Conservation (phyloP, 106 monocot genomes). For the Dioscorea zingiberensis region DNA sequence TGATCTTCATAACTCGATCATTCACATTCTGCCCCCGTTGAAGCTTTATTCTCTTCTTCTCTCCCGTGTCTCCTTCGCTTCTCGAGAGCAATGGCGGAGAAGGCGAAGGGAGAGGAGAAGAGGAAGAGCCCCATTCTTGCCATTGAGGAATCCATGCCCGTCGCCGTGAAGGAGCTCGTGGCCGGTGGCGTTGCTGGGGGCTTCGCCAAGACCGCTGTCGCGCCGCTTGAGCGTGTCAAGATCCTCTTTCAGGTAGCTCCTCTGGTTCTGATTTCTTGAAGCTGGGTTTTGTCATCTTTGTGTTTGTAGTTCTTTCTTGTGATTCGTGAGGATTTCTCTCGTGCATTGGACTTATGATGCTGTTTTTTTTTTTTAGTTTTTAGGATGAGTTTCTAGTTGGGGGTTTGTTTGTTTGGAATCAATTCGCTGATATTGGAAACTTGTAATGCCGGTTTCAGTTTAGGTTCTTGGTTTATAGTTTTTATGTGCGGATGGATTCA, state of each 20-base stretch:
- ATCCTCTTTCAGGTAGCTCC: constrained; percentile 72
- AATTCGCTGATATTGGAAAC: no score
- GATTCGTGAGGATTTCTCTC: no score
- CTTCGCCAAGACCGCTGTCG: constrained; percentile 87
- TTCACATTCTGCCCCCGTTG: not conserved
- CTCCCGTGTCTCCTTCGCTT: no score
- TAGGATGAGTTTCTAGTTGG: no score
- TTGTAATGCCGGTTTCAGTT: no score
- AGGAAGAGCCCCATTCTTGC: constrained; percentile 5
- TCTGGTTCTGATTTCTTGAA: not conserved
- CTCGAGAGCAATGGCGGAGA: not conserved
- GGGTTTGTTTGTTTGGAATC: no score
- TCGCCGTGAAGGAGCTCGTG: constrained; percentile 67
- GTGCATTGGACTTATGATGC: no score
- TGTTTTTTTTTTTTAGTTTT: no score
- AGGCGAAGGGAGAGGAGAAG: constrained; percentile 10
- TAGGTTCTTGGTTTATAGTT: no score
- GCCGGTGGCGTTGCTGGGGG: constrained; percentile 90
- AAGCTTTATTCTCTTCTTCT: not conserved
- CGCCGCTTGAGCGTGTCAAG: constrained; percentile 92
- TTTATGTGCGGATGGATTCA: no score
- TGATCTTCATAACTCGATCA: not conserved
- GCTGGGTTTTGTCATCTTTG: not conserved
- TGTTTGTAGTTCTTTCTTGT: not conserved
- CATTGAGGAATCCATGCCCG: constrained; percentile 41